Base-by-base conservation (phyloP, 257 asterid genomes). In the Solanum ossicruentum region DNA sequence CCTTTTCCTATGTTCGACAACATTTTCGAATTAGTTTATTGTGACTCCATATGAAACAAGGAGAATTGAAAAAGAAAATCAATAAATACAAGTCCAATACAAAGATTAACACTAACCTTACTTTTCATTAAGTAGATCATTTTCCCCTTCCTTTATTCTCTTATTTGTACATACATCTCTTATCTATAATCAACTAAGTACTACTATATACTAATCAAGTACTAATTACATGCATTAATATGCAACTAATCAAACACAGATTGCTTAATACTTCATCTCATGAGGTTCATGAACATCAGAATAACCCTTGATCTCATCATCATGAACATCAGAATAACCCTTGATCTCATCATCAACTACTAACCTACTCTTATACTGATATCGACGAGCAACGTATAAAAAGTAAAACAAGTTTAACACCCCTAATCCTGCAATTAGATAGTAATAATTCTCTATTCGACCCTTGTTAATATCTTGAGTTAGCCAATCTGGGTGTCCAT, bases 401-500 rank as follows among this genome's bases (percentile, higher is more conserved):
- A 95, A 96, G 85, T 94, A 95, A 0, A 84, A 88, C 5, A 91
- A 47, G 17, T 96, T 94, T 86, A 96, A 4, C 26, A 91, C 94
- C 3, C 98, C 98, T 75, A 96, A 15, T 1, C 87, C 94, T 1
- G 97, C 97, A 43, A 96, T 89, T 41, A 96, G 26, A 60, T 82
- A 93, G 67, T 96, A 96, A 81, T 91, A 86, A 86, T 97, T 85
- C 8, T 97, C 98, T 3, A 97, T 55, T 47, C 65, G 88, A 0
- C 99, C 98, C 3, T 66, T 51, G 20, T 97, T 95, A 49, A 94
- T 88, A 36, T 97, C 93, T 10, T 90, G 88, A 0, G 98, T 90
- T 83, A 97, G 61, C 99, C 99, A 97, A 47, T 94, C 98, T 0
- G 97, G 96, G 2, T 63, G 95, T 1, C 92, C 95, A 2, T 67